Percentiles rank a stretch among this genome's conserved stretches.
phyloP scores from a whole-genome alignment of 2,329 filamentous ascomycete species.

The Exophiala spinifera region DNA sequence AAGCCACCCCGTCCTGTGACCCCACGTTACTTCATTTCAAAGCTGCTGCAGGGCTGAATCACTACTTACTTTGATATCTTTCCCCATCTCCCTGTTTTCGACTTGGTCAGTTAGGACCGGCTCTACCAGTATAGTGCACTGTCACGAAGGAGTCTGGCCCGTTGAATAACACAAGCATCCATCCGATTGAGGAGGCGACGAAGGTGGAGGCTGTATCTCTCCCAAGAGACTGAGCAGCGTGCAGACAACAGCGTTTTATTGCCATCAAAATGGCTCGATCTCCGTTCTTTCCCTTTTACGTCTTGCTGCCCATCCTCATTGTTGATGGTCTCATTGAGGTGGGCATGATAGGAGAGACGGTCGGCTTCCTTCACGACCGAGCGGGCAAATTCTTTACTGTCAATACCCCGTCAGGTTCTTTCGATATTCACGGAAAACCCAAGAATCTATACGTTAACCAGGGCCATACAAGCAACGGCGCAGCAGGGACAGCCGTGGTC shows the following conservation, averaged over 20 bases:
- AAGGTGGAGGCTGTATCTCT: neutral
- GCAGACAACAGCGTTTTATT: neutral
- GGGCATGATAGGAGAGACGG: slow-evolving; percentile 25
- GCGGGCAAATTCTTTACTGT: slow-evolving; percentile 26
- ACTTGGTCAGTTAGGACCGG: no score
- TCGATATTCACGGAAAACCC: slow-evolving; percentile 27
- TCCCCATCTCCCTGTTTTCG: no score
- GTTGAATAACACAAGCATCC: no score
- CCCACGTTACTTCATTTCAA: neutral
- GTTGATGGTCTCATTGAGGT: slow-evolving; percentile 26
- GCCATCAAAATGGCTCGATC: neutral
- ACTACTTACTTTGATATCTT: neutral
- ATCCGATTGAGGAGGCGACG: neutral
- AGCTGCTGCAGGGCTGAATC: neutral
- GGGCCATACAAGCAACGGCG: slow-evolving; percentile 29
- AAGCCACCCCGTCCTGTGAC: neutral
- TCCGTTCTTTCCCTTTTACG: slow-evolving; percentile 1
- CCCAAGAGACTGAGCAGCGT: neutral
- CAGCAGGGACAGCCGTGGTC: slow-evolving; percentile 28
- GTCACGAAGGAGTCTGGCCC: no score
- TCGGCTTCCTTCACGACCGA: slow-evolving; percentile 27
- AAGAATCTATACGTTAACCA: slow-evolving; percentile 18
- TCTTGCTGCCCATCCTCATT: slow-evolving; percentile 14
- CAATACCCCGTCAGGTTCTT: slow-evolving; percentile 17
- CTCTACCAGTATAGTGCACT: no score